Conservation (phyloP, 805 yeast species). For the Cyberlindnera samutprakarnensis region DNA sequence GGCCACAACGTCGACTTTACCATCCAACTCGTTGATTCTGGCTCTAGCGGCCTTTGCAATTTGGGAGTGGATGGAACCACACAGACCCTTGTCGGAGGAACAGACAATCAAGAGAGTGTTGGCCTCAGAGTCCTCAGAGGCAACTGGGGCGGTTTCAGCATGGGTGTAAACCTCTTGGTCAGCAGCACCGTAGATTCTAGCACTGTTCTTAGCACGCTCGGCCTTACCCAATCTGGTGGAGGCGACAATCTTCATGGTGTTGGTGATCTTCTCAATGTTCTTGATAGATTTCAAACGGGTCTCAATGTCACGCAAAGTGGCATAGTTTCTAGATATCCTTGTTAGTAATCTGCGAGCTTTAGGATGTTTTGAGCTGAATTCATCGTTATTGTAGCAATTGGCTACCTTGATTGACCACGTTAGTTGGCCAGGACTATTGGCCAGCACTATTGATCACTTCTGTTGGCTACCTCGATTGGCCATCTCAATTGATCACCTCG, state of each 20-base stretch:
- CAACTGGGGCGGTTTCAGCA: constrained; percentile 66
- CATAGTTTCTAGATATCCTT: constrained; percentile 86
- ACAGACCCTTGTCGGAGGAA: constrained; percentile 95
- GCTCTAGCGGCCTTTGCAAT: constrained; percentile 81
- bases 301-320: constrained; percentile 98
- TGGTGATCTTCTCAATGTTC: constrained; percentile 98
- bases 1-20: constrained; percentile 72
- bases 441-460: no score
- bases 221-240: constrained; percentile 95
- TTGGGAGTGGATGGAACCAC: constrained; percentile 98
- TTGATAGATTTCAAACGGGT: constrained; percentile 96
- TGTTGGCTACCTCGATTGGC: background rate
- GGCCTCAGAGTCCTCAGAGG: constrained; percentile 34
- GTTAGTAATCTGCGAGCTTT: no score
- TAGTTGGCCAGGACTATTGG: no score
- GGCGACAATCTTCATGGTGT: constrained; percentile 99
- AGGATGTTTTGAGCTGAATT: no score
- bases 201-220: constrained; percentile 85
- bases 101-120: constrained; percentile 80
- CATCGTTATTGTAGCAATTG: no score
- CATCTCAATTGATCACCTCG: background rate
- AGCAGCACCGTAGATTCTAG: constrained; percentile 77
- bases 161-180: constrained; percentile 72
- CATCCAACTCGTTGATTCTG: constrained; percentile 46
- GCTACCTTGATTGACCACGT: no score